Percentiles rank a stretch among this genome's conserved stretches.
phyloP scores from a whole-genome alignment of 2,329 filamentous ascomycete genomes.

The Apiospora pterosperma region DNA sequence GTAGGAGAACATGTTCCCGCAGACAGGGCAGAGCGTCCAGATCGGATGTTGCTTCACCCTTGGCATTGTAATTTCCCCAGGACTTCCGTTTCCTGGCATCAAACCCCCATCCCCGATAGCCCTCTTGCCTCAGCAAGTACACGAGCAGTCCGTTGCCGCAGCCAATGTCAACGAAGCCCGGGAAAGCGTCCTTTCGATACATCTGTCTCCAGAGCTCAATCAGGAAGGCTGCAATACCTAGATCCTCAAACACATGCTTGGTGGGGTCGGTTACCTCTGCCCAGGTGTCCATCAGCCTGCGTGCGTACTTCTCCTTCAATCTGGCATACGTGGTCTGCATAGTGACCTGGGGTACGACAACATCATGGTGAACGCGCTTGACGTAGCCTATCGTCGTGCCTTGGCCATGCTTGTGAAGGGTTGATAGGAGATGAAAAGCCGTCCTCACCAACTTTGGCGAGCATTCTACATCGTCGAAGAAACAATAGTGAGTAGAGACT shows the following conservation, averaged over 20 bases:
- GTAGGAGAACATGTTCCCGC: slow-evolving; percentile 47
- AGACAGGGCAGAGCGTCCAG: slow-evolving; percentile 29
- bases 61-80: slow-evolving; percentile 67
- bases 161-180: slow-evolving; percentile 92
- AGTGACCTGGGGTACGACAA: slow-evolving; percentile 69
- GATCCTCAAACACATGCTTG: slow-evolving; percentile 95
- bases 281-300: slow-evolving; percentile 70
- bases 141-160: slow-evolving; percentile 93
- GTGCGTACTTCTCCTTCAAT: slow-evolving; percentile 78
- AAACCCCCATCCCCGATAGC: slow-evolving; percentile 84
- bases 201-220: slow-evolving; percentile 88
- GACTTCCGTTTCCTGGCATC: slow-evolving; percentile 84
- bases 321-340: slow-evolving; percentile 80
- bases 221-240: slow-evolving; percentile 86
- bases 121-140: slow-evolving; percentile 75
- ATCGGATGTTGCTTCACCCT: slow-evolving; percentile 14
- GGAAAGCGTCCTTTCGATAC: slow-evolving; percentile 64
- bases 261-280: slow-evolving; percentile 80
- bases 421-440: slow-evolving; percentile 63
- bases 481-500: slow-evolving; percentile 59
- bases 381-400: slow-evolving; percentile 64
- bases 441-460: slow-evolving; percentile 58
- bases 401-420: slow-evolving; percentile 71
- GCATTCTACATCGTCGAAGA: slow-evolving; percentile 38
- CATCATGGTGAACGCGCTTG: slow-evolving; percentile 82